Percentiles rank a stretch among this genome's conserved stretches.
These are phyloP conservation scores for Fraxinus platypoda DNA, from an alignment of 305 asterid genomes.

Conservation along the genomic window DNA sequence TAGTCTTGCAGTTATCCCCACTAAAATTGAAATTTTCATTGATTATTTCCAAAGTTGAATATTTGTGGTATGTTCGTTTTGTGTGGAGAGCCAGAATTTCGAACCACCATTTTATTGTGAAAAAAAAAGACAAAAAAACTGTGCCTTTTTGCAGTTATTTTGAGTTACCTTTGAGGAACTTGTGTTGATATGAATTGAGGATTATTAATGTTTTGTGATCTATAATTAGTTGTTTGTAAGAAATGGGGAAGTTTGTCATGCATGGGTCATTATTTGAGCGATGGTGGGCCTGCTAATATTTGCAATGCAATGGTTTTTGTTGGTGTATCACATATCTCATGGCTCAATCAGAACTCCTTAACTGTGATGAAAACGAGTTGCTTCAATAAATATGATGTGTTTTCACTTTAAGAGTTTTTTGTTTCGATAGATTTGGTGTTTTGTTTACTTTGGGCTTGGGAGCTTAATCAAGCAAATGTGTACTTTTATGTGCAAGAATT, in stretches of 20 bases:
- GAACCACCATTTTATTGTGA: neutral
- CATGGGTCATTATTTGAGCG: neutral
- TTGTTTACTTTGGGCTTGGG: neutral
- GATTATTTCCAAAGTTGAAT: neutral
- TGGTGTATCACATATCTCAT: neutral
- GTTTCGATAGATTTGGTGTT: neutral
- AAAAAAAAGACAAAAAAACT: neutral
- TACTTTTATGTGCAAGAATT: neutral
- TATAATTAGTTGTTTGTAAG: neutral
- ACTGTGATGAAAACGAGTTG: neutral
- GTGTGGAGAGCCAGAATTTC: neutral
- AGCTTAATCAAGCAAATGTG: neutral
- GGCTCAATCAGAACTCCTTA: neutral
- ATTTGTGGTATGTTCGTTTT: neutral
- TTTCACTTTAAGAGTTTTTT: neutral
- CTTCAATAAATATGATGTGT: neutral
- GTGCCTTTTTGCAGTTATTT: neutral
- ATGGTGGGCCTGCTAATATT: neutral
- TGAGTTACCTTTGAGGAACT: neutral
- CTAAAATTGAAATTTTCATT: neutral
- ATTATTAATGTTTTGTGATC: neutral
- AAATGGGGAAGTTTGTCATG: neutral
- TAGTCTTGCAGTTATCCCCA: neutral
- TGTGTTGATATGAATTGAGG: neutral
- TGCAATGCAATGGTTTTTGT: neutral